These are phyloP conservation scores for Wickerhamomyces strasburgensis DNA, from an alignment of 805 yeast genomes.

Conservation along the genomic window DNA sequence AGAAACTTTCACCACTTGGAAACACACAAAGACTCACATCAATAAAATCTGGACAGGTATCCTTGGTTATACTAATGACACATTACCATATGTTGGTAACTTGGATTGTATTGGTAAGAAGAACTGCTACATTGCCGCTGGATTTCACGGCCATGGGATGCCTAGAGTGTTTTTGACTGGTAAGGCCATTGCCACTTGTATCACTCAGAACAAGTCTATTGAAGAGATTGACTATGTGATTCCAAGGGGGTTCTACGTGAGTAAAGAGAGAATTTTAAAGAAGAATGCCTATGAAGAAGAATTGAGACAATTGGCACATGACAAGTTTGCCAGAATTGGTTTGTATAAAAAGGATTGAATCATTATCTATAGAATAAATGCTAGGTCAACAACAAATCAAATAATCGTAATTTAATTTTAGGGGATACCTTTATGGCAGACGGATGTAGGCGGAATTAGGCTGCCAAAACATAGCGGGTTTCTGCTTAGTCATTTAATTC, in stretches of 20 bases:
- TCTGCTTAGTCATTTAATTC: no score
- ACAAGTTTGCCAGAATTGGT: neutral
- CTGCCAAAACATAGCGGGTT: no score
- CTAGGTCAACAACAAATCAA: no score
- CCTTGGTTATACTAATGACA: conserved; percentile 38
- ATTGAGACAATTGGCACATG: neutral
- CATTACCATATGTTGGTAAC: conserved; percentile 38
- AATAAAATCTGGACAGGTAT: conserved; percentile 39
- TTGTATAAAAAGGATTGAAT: no score
- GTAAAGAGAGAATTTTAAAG: conserved; percentile 9
- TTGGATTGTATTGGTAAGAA: conserved; percentile 21
- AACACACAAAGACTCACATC: conserved; percentile 19
- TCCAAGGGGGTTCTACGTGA: conserved; percentile 8
- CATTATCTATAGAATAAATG: no score
- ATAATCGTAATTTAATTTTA: no score
- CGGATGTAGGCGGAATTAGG: no score
- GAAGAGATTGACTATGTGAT: conserved; percentile 6
- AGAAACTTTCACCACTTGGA: conserved; percentile 28
- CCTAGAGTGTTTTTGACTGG: conserved; percentile 37
- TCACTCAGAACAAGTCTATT: conserved; percentile 6
- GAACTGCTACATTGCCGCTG: conserved; percentile 36
- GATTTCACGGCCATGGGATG: conserved; percentile 48
- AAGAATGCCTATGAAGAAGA: conserved; percentile 2
- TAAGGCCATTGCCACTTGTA: conserved; percentile 31
- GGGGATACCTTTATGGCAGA: no score